phyloP scores from a whole-genome alignment of 495 filamentous ascomycete genomes.

The Penicillium canescens region DNA sequence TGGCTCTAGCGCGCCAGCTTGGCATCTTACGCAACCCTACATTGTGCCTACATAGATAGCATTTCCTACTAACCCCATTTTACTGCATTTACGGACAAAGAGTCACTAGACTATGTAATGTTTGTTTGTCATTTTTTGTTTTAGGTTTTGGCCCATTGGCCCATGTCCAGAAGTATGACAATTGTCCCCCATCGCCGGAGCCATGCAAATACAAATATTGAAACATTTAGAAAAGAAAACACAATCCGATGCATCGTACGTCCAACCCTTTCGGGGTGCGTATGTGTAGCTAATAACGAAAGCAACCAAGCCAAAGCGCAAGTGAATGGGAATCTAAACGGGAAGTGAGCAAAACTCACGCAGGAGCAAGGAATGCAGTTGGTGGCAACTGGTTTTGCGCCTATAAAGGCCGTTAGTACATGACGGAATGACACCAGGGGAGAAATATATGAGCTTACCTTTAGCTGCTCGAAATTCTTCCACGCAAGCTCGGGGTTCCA shows the following conservation, averaged over 20 bases:
- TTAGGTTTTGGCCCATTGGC: slow-evolving; percentile 22
- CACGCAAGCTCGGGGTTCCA: slow-evolving; percentile 75
- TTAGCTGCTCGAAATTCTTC: slow-evolving; percentile 61
- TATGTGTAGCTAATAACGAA: slow-evolving; percentile 1
- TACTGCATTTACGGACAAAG: no score
- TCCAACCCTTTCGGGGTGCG: not conserved
- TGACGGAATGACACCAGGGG: no score
- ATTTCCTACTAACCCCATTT: no score
- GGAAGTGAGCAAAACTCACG: slow-evolving; percentile 2
- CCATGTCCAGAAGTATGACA: slow-evolving; percentile 24
- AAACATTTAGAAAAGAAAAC: slow-evolving; percentile 13
- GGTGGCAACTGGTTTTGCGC: slow-evolving; percentile 30
- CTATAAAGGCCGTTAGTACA: slow-evolving; percentile 11
- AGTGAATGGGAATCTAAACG: not conserved
- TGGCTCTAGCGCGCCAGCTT: slow-evolving; percentile 24
- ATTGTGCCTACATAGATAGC: no score
- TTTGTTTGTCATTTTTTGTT: slow-evolving; percentile 22
- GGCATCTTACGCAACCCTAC: slow-evolving; percentile 23
- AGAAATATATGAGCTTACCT: slow-evolving; percentile 27
- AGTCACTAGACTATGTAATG: not conserved
- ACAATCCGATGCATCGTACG: slow-evolving; percentile 13
- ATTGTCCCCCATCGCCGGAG: slow-evolving; percentile 38
- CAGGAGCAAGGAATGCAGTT: slow-evolving; percentile 37
- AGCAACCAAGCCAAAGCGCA: not conserved
- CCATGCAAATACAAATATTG: slow-evolving; percentile 34